Conservation (phyloP, 176 grass and related monocot genomes). For the Aegilops sharonensis region DNA sequence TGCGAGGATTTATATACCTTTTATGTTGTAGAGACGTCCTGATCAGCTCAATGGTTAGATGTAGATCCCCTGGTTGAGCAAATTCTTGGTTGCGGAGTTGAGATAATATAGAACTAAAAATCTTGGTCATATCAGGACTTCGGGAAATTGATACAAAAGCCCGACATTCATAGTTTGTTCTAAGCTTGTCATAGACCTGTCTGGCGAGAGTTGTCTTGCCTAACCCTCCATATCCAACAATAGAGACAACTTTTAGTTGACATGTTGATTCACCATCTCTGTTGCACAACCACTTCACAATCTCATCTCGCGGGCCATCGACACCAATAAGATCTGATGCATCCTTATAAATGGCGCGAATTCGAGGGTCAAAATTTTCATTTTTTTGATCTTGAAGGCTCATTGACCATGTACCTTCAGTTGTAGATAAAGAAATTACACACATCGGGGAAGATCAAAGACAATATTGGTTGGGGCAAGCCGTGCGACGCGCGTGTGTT, state of each 20-base stretch:
- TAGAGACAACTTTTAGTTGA: not conserved
- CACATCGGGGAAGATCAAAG: not conserved
- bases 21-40: not conserved
- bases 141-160: too few species aligned
- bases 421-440: not conserved
- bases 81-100: not conserved
- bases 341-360: not conserved
- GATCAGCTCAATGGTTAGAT: not conserved
- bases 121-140: not conserved
- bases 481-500: too few species aligned
- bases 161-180: not conserved
- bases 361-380: not conserved
- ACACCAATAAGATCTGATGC: not conserved
- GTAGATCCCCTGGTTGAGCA: not conserved
- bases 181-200: not conserved
- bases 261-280: too few species aligned
- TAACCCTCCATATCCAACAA: not conserved
- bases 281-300: too few species aligned
- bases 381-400: not conserved
- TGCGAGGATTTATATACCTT: not conserved
- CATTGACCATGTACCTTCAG: not conserved
- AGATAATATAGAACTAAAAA: not conserved
- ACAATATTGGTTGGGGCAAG: not conserved
- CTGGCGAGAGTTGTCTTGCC: not conserved
- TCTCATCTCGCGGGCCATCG: too few species aligned